These are phyloP conservation scores for Aspergillus ochraceoroseus DNA, from an alignment of 2,329 filamentous ascomycete genomes.

Conservation along the genomic window DNA sequence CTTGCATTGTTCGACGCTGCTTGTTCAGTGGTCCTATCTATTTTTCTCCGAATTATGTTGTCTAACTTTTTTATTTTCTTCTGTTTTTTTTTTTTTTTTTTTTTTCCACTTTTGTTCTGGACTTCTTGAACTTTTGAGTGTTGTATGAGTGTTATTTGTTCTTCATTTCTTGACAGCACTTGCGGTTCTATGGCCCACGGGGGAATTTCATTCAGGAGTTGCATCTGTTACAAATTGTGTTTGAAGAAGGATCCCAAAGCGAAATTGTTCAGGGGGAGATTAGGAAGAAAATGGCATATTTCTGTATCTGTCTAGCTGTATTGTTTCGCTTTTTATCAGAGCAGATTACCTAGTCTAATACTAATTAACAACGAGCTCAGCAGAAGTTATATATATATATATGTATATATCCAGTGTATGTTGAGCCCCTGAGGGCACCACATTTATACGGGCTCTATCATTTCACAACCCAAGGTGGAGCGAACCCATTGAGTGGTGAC, in stretches of 20 bases:
- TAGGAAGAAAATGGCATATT: conserved; percentile 15
- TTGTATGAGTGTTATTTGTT: conserved; percentile 18
- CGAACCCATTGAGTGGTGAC: too few relatives aligned
- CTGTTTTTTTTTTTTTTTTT: conserved; percentile 11
- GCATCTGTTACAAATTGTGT: conserved; percentile 16
- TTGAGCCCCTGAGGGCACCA: neutral
- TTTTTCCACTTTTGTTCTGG: conserved; percentile 12
- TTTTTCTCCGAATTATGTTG: conserved; percentile 4
- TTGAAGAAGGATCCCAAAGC: conserved; percentile 4
- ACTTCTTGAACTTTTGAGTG: conserved; percentile 18
- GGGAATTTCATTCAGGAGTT: conserved; percentile 17
- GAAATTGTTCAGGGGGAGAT: conserved; percentile 3
- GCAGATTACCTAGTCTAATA: conserved; percentile 14
- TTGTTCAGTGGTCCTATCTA: too few relatives aligned
- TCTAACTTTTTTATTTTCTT: conserved; percentile 10
- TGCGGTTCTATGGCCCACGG: conserved; percentile 14
- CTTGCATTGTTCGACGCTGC: too few relatives aligned
- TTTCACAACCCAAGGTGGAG: too few relatives aligned
- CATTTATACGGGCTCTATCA: conserved; percentile 11
- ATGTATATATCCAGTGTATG: neutral
- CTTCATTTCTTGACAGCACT: conserved; percentile 21
- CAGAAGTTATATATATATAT: neutral
- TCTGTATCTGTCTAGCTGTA: conserved; percentile 26
- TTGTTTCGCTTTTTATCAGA: conserved; percentile 19
- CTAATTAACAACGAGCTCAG: conserved; percentile 5